These are phyloP conservation scores for Neurospora sp. DNA, from an alignment of 495 filamentous ascomycete species.

Conservation along the genomic window DNA sequence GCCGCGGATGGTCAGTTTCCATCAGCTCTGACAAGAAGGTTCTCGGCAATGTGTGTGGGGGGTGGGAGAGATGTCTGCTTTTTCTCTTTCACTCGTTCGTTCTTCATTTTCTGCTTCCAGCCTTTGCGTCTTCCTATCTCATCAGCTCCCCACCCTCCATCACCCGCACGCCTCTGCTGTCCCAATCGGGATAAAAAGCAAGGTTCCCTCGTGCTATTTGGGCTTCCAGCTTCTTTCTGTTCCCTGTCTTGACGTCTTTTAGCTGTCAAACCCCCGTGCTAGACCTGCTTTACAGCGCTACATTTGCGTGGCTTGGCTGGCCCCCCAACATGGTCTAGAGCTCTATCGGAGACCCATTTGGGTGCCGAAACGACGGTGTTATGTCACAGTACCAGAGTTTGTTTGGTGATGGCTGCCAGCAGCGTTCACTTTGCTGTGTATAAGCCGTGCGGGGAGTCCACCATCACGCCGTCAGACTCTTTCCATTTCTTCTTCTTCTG, in stretches of 20 bases:
- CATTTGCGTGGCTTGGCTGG: not conserved
- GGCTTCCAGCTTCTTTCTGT: not conserved
- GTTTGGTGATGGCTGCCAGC: not conserved
- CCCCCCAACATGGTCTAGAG: not conserved
- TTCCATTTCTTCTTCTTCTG: not conserved
- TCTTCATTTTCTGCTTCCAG: not conserved
- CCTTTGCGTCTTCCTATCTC: not conserved
- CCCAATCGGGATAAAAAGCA: not conserved
- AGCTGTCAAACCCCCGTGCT: not conserved
- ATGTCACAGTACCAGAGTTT: not conserved
- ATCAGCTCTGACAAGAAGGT: not conserved
- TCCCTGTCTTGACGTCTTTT: not conserved
- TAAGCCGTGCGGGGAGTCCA: not conserved
- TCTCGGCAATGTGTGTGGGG: not conserved
- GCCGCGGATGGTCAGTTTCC: not conserved
- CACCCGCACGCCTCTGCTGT: not conserved
- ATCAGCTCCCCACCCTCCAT: not conserved
- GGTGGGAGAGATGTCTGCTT: not conserved
- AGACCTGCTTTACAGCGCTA: not conserved
- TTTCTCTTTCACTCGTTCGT: not conserved
- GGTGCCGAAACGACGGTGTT: not conserved
- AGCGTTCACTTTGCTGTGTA: not conserved
- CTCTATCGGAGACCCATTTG: not conserved
- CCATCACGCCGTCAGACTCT: not conserved
- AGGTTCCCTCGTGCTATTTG: not conserved